Evolutionary conservation across 2,329 filamentous ascomycete species (phyloP).

Genomic region (Iodosphaeria phyllophila): DNA sequence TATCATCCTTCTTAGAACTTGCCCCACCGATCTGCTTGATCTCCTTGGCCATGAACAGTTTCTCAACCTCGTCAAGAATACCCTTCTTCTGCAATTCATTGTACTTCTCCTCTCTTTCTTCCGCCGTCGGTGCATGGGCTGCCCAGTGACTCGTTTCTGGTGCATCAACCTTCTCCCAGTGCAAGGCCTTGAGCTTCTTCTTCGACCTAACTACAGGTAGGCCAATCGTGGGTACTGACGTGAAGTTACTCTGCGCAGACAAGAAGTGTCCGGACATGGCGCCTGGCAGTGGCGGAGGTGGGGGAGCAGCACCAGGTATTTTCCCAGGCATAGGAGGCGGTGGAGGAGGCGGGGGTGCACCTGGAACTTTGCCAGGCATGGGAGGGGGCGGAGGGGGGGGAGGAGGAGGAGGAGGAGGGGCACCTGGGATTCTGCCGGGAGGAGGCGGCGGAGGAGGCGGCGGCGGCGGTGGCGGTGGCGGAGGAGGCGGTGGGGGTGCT

Average conservation of each 20-base stretch:
- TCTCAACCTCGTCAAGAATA: slow-evolving; percentile 93
- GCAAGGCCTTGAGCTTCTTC: slow-evolving; percentile 98
- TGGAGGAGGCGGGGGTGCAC: slow-evolving; percentile 29
- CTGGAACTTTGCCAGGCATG: slow-evolving; percentile 17
- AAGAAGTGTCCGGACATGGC: slow-evolving; percentile 62
- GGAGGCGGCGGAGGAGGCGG: slow-evolving; percentile 20
- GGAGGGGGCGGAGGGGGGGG: slow-evolving; percentile 27
- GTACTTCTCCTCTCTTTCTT: slow-evolving; percentile 90
- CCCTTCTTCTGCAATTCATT: slow-evolving; percentile 83
- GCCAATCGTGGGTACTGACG: slow-evolving; percentile 38
- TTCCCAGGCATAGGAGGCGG: slow-evolving; percentile 23
- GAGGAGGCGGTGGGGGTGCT: slow-evolving; percentile 12
- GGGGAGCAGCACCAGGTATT: slow-evolving; percentile 19
- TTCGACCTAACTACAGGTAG: slow-evolving; percentile 76
- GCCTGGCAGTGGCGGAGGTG: slow-evolving; percentile 45
- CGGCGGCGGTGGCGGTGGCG: slow-evolving; percentile 18
- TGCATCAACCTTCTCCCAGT: slow-evolving; percentile 97
- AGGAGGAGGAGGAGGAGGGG: slow-evolving; percentile 19
- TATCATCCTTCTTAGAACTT: slow-evolving; percentile 69
- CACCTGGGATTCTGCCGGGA: slow-evolving; percentile 13
- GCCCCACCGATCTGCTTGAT: slow-evolving; percentile 63
- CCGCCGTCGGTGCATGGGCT: slow-evolving; percentile 62
- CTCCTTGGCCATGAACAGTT: slow-evolving; percentile 93
- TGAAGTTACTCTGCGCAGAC: slow-evolving; percentile 38
- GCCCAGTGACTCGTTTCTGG: slow-evolving; percentile 90